phyloP scores from a whole-genome alignment of 78 protist species.

The Diacronema lutheri region DNA sequence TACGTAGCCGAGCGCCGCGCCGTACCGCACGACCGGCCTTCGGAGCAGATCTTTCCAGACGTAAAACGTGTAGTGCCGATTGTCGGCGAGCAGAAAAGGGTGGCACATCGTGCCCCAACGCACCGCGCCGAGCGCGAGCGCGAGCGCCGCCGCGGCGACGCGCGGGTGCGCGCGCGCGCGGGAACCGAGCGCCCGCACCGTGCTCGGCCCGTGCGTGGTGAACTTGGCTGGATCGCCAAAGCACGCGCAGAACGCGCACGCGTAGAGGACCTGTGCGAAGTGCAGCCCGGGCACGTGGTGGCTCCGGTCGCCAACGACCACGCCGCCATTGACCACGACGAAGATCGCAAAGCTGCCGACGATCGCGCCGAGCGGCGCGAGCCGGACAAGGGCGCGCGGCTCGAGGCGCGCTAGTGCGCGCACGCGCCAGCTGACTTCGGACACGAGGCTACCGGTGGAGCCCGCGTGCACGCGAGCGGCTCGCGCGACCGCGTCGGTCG shows the following conservation, averaged over 20 bases:
- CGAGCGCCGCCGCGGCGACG: neutral
- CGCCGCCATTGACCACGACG: constrained; percentile 36
- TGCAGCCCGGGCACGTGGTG: constrained; percentile 29
- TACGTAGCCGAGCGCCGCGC: neutral
- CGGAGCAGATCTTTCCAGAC: constrained; percentile 35
- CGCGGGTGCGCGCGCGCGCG: too few relatives aligned
- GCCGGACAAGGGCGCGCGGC: neutral
- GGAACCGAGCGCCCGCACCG: too few relatives aligned
- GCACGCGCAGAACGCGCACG: neutral
- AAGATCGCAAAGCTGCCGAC: neutral
- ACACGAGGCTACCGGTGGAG: too few relatives aligned
- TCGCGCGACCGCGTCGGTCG: neutral
- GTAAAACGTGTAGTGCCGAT: constrained; percentile 66
- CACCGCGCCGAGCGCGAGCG: neutral
- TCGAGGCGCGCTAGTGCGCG: neutral
- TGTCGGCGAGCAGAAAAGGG: constrained; percentile 46
- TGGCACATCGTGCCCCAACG: neutral
- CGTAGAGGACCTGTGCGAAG: constrained; percentile 41
- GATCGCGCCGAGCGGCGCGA: neutral
- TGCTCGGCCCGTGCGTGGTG: too few relatives aligned
- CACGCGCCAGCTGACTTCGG: too few relatives aligned
- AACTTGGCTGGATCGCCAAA: too few relatives aligned
- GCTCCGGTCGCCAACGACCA: constrained; percentile 50
- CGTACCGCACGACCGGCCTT: neutral
- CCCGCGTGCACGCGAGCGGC: too few relatives aligned